Percentiles rank a stretch among this genome's conserved stretches.
Conservation (phyloP, 306 rosid genomes). For the Geum urbanum region DNA sequence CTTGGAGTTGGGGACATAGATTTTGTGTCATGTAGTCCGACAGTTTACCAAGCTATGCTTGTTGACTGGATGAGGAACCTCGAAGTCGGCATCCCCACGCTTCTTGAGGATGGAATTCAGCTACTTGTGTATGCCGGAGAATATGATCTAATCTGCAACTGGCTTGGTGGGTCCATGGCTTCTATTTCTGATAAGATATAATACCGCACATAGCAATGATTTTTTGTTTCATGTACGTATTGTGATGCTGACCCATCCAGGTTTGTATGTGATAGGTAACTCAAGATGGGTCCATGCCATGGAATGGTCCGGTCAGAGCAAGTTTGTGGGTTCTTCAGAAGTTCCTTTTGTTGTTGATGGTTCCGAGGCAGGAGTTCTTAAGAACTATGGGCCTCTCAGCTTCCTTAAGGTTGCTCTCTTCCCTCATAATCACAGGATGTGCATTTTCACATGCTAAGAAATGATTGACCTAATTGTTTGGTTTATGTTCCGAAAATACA, state of each 20-base stretch:
- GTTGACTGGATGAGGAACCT: constrained; percentile 96
- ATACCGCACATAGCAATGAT: neutral
- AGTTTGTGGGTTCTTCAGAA: constrained; percentile 63
- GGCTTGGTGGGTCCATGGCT: constrained; percentile 67
- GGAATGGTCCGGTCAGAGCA: constrained; percentile 92
- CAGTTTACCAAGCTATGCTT: constrained; percentile 89
- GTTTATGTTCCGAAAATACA: constrained; percentile 31
- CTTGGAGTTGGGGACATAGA: constrained; percentile 81
- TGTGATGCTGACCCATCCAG: constrained; percentile 11
- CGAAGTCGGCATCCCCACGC: constrained; percentile 90
- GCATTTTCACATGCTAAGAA: neutral
- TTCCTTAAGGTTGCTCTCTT: constrained; percentile 75
- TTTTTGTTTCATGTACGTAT: neutral
- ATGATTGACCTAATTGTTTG: constrained; percentile 22
- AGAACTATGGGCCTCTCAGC: constrained; percentile 75
- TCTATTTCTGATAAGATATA: neutral
- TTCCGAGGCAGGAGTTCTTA: constrained; percentile 77
- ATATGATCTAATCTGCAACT: constrained; percentile 94
- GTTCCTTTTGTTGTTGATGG: constrained; percentile 67
- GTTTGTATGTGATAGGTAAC: constrained; percentile 57
- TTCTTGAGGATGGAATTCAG: constrained; percentile 87
- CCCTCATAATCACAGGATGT: neutral
- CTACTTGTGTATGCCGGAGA: constrained; percentile 94
- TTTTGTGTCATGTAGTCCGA: constrained; percentile 85
- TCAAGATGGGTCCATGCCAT: constrained; percentile 97